Evolutionary conservation across 148 eudicot species (phyloP).

Genomic region (Salicornia ramosissima): DNA sequence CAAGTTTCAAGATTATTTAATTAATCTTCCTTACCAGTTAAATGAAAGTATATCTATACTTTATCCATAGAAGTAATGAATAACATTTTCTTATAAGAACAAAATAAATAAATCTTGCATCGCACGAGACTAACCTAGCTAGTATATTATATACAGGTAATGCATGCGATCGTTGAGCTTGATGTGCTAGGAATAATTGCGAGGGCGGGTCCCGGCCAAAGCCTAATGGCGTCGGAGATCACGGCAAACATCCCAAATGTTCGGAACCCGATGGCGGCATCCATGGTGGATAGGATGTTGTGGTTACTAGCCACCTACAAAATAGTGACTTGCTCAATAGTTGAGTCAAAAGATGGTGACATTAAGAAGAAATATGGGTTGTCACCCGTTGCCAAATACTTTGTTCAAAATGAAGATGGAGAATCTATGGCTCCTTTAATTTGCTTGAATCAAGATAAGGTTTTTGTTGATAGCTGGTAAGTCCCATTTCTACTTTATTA

Average conservation of each 20-base stretch:
- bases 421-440: conserved; percentile 22
- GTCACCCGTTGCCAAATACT: conserved; percentile 19
- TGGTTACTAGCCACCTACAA: conserved; percentile 20
- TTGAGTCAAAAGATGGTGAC: neutral
- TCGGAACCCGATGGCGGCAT: conserved; percentile 3
- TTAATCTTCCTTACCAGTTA: too few relatives aligned
- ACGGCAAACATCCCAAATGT: conserved; percentile 1
- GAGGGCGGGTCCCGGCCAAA: conserved; percentile 11
- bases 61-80: too few relatives aligned
- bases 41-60: too few relatives aligned
- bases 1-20: too few relatives aligned
- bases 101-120: too few relatives aligned
- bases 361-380: conserved; percentile 22
- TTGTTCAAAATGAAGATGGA: conserved; percentile 18
- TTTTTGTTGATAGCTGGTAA: neutral
- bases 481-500: too few relatives aligned
- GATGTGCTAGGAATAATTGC: conserved; percentile 22
- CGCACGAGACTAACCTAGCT: too few relatives aligned
- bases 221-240: conserved; percentile 17
- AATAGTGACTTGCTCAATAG: conserved; percentile 5
- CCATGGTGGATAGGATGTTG: conserved; percentile 28
- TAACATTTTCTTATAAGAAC: too few relatives aligned
- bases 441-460: neutral
- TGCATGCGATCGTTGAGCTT: conserved; percentile 16
- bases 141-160: neutral